Evolutionary conservation across 2,329 filamentous ascomycete genomes (phyloP).

Genomic region (Salinomyces thailandicus): DNA sequence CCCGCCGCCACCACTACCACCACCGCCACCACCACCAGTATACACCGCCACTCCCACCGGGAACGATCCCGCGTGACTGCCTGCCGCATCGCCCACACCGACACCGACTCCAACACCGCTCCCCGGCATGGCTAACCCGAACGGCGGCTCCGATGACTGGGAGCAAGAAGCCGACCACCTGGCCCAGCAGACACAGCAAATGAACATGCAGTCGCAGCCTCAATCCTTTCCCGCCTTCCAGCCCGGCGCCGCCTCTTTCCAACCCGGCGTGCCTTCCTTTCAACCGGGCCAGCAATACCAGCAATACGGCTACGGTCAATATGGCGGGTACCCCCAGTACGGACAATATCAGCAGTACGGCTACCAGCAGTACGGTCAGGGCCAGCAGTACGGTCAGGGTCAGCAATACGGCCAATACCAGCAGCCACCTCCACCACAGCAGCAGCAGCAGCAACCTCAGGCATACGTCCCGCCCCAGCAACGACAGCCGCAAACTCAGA

Average conservation of each 20-base stretch:
- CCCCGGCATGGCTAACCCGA: slow-evolving; percentile 2
- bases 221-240: slow-evolving; percentile 22
- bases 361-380: slow-evolving; percentile 33
- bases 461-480: slow-evolving; percentile 43
- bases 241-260: slow-evolving; percentile 23
- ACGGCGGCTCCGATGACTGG: slow-evolving; percentile 55
- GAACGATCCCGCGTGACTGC: background rate
- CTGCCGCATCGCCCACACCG: background rate
- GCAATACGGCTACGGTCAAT: slow-evolving; percentile 30
- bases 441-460: slow-evolving; percentile 37
- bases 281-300: slow-evolving; percentile 27
- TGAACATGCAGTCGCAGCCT: slow-evolving; percentile 25
- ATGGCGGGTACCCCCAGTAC: slow-evolving; percentile 13
- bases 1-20: too few relatives aligned
- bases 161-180: slow-evolving; percentile 44
- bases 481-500: slow-evolving; percentile 42
- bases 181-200: slow-evolving; percentile 27
- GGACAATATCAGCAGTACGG: slow-evolving; percentile 21
- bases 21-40: too few relatives aligned
- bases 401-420: slow-evolving; percentile 20
- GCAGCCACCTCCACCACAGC: slow-evolving; percentile 26
- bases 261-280: slow-evolving; percentile 28
- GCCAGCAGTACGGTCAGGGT: slow-evolving; percentile 30
- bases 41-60: too few relatives aligned
- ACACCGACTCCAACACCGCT: background rate